Base-by-base conservation (phyloP, 345 rosid species). In the Bretschneidera sinensis region DNA sequence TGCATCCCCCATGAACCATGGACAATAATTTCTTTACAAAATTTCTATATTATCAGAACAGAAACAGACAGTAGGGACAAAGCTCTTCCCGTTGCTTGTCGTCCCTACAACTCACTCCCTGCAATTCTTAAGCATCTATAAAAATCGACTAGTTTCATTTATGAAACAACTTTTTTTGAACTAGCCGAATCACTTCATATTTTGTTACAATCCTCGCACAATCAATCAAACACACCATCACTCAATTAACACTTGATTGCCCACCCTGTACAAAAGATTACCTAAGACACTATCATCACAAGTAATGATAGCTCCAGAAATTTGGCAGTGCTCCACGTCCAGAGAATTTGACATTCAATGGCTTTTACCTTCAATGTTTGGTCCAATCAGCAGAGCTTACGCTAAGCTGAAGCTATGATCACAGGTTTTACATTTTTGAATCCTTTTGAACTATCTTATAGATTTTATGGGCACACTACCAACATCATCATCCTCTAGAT, bases 401-500 rank as follows among this genome's bases (percentile, higher is more conserved):
- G 64, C 71, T 33, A 10, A 61, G 60, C 70, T 51, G 51, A 63
- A 49, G 55, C 20, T 5, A 39, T 39, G 45, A 18, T 17, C 39
- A 43, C 17, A 51, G 47, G 65, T 25, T 50, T 62, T 33, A 54
- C 43, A 43, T 61, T 70, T 70, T 58, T 21, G 24, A 17, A 18
- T 60, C 55, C 53, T 71, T 61, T 20, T 63, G 16, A 57, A 65
- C 61, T 54, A 61, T 64, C 79, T 77, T 79, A n/a, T n/a, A 50
- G 78, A 58, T 63, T 76, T 87, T 19, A 74, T 57, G 54, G 73
- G 81, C 43, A 64, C 67, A 34, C 48, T 63, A n/a, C 57, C 79
- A 19, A 60, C 86, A 48, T 62, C 86, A 11, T 77, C 76, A 17
- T 86, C 96, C 78, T 94, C 97, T 4, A 94, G 90, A 73, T 94